Evolutionary conservation across 106 monocot species (phyloP), one percentile per base, ranked within the genome.

Genomic region (Agapanthus africanus): DNA sequence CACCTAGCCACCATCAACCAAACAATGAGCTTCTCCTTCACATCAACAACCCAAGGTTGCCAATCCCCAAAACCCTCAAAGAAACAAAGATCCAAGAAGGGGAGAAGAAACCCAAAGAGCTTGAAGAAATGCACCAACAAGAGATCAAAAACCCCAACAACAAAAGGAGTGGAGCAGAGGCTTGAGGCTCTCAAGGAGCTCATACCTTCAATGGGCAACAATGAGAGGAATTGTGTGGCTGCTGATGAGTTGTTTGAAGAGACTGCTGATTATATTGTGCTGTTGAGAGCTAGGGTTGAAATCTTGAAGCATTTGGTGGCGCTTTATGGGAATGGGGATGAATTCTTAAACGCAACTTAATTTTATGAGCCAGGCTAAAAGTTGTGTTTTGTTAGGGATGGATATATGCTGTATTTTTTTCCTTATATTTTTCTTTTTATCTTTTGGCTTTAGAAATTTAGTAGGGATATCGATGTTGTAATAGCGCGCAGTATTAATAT

Each of bases 271-370:
- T 80, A 80, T 30, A 75, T 80, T 36, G n/a, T 71, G 19, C n/a
- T 42, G 40, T 59, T 80, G 19, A 54, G 66, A 49, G 37, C 70
- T 13, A 70, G 56, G 23, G 75, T 80, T 2, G 66, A 71, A 31
- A 36, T 80, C 56, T 61, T 80, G 71, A 71, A 80, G 75, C 70
- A 64, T 11, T 31, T 80, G 46, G 71, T 80, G 41, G 65, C 75
- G 25, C 35, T 65, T 56, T 73, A 79, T 68, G 57, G 70, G 13
- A 11, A 11, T 54, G 52, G 25, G 6, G 40, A 35, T n/a, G n/a
- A n/a, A n/a, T n/a, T n/a, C n/a, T n/a, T n/a, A n/a, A n/a, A n/a
- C n/a, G 3, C 59, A 71, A 11, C 7, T 23, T 13, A 57, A 57
- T 57, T n/a, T n/a, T n/a, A n/a, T n/a, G n/a, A n/a, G n/a, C n/a